Base-by-base conservation (phyloP, 257 asterid genomes). In the Plantago elongata region DNA sequence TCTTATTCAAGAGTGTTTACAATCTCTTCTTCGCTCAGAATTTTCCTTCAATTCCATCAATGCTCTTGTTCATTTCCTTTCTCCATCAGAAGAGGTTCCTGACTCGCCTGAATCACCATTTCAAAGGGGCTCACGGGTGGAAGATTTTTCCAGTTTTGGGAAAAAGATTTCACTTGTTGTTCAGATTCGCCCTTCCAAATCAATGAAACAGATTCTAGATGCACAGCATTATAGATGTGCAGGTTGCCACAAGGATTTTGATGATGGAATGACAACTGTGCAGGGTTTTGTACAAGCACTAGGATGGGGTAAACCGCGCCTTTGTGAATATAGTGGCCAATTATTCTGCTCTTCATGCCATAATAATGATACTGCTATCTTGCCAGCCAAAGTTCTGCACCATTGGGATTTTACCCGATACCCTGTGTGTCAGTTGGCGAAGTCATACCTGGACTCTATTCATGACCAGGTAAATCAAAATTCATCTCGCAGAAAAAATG, bases 241-340 rank as follows among this genome's bases (percentile, higher is more conserved):
- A 8, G 97, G 96, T 45, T 92, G 99, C 83, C 89, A 67, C 78
- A 86, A 63, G 64, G 75, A 70, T 73, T 92, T 92, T 59, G 92
- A 80, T 69, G 83, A 81, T 66, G 86, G 94, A 40, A 80, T 75
- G 72, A 84, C 95, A 45, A 78, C 80, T 59, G 77, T 89, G 69
- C 81, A 73, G 74, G 98, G 83, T 71, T 63, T 84, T 68, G 95
- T 71, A 42, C 81, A 69, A 52, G 77, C 90, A 13, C 75, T 92
- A 64, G 99, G 99, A 27, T 92, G 99, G 97, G 96, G 99, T 30
- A 86, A 84, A 60, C 97, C 99, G 43, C 95, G 99, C 45, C 76
- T 82, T 49, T 92, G 99, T 77, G 97, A 89, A 65, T 92, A 92
- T 72, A 89, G 85, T 74, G 83, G 91, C 65, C 97, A 89, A 77